A percentile compares a stretch with the other conserved stretches of the same genome.
Evolutionary conservation across 179 eudicot species (phyloP).

Genomic region (Spergularia azorica): DNA sequence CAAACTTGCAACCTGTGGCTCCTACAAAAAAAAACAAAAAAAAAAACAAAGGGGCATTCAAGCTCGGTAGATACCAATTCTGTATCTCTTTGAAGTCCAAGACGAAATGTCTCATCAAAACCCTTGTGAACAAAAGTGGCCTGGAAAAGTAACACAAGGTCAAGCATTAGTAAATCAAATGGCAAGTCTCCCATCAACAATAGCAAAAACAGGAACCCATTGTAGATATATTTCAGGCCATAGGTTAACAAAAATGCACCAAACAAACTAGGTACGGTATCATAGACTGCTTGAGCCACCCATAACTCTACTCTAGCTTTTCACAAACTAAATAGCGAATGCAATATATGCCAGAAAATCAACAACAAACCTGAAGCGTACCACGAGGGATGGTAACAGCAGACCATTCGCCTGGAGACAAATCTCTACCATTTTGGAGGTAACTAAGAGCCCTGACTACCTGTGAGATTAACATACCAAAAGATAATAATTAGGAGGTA

Average conservation of each 20-base stretch:
- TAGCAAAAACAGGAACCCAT: conserved; percentile 2
- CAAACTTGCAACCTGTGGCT: not conserved
- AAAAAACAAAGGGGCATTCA: conserved; percentile 3
- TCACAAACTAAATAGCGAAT: not conserved
- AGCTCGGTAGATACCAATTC: conserved; percentile 63
- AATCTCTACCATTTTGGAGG: conserved; percentile 75
- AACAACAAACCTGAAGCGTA: conserved; percentile 89
- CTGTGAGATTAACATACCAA: conserved; percentile 38
- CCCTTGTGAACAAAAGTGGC: conserved; percentile 96
- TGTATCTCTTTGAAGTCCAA: conserved; percentile 84
- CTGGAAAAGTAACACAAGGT: conserved; percentile 40
- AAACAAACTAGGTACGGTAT: not conserved
- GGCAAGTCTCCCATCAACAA: not conserved
- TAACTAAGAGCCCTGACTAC: conserved; percentile 86
- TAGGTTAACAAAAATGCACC: not conserved
- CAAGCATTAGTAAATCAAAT: not conserved
- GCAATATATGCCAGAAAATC: conserved; percentile 9
- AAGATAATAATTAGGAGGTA: not conserved
- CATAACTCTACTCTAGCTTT: not conserved
- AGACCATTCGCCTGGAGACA: conserved; percentile 61
- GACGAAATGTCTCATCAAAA: conserved; percentile 94
- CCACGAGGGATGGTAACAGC: conserved; percentile 90
- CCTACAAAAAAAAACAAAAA: conserved; percentile 14
- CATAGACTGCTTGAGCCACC: not conserved
- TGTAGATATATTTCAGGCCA: no score